Base-by-base conservation (phyloP, 2,329 filamentous ascomycete species). In the Ambrosiella cleistominuta region DNA sequence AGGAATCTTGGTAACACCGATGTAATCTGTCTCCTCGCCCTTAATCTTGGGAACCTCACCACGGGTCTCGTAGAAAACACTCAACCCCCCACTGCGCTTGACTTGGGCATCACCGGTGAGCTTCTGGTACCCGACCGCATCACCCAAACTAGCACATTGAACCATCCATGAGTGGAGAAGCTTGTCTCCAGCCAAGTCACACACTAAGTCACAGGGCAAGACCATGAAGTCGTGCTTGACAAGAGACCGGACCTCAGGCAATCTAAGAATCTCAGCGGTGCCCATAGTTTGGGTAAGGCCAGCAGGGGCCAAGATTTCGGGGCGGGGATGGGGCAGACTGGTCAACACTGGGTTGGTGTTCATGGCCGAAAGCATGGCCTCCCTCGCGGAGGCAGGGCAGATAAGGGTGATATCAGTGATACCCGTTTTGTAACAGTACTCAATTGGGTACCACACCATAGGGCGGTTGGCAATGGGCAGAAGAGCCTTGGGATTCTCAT, bases 161-260 rank as follows among this genome's bases (percentile, higher is more conserved):
- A 90, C 81, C 85, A 96, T 90, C 89, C 93, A 98, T 61, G 90
- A 82, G 68, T 96, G 88, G 1, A 95, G 72, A 19, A 97, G 75
- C 62, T 83, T 81, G 64, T 89, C 85, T 11, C 89, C 90, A 2
- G 86, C 83, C 13, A 97, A 74, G 66, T 95, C 90, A 68, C 89
- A 96, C 44, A 98, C 82, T 6, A 98, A 75, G 68, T 98, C 93
- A 69, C 93, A 98, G 0, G 93, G 91, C 3, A 98, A 74, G 2
- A 97, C 80, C 35, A 96, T 73, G 66, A 98, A 97, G 70, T 98
- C 88, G 11, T 82, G 81, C 57, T 80, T 88, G 64, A 98, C 81
- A 7, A 82, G 76, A n/a, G 76, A 75, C 66, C 85, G 83, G 50
- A 97, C 81, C 67, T 95, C 86, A 0, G 87, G 85, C 7, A 95